These are phyloP conservation scores for Candida ortonii DNA, from an alignment of 805 yeast genomes.

Conservation along the genomic window DNA sequence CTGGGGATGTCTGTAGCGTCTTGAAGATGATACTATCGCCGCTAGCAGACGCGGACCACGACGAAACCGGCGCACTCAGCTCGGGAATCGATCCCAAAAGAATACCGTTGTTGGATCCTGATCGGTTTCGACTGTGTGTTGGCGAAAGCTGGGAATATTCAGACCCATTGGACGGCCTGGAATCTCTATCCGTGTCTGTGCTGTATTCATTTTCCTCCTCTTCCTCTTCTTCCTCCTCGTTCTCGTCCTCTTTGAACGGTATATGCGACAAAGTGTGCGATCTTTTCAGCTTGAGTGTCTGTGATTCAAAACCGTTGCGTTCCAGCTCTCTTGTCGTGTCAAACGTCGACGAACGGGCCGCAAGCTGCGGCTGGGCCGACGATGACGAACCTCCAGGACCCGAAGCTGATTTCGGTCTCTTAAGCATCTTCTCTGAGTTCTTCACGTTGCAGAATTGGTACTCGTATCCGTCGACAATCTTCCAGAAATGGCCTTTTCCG, in stretches of 20 bases:
- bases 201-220: constrained; percentile 16
- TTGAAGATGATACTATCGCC: constrained; percentile 35
- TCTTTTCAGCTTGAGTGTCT: constrained; percentile 4
- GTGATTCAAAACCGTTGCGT: too few species aligned
- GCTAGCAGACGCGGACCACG: constrained; percentile 41
- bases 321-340: neutral
- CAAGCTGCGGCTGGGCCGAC: constrained; percentile 1
- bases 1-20: constrained; percentile 36
- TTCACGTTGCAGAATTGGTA: constrained; percentile 70
- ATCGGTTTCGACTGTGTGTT: constrained; percentile 1
- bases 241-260: constrained; percentile 10
- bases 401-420: constrained; percentile 3
- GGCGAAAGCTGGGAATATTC: neutral
- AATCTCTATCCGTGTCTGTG: constrained; percentile 4
- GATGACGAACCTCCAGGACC: too few species aligned
- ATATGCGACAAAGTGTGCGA: constrained; percentile 15
- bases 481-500: constrained; percentile 93
- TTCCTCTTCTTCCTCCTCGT: constrained; percentile 9
- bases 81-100: constrained; percentile 32
- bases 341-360: neutral
- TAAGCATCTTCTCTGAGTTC: constrained; percentile 38
- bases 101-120: neutral
- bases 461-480: constrained; percentile 79
- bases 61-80: constrained; percentile 38
- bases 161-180: constrained; percentile 1